A percentile compares a stretch with the other conserved stretches of the same genome.
phyloP scores from a whole-genome alignment of 2,329 filamentous ascomycete species.

The Aspergillus viridinutans region DNA sequence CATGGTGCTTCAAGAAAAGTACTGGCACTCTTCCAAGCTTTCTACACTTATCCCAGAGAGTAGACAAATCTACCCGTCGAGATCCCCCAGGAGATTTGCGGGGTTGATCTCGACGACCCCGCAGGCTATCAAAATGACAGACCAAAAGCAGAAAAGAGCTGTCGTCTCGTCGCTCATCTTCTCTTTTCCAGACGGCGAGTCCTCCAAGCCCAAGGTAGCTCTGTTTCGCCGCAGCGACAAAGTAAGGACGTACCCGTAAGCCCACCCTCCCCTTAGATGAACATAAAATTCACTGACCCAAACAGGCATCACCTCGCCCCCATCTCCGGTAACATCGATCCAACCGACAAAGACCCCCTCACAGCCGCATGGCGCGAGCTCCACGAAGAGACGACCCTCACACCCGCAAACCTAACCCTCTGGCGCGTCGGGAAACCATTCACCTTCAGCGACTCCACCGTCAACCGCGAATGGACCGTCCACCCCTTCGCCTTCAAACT shows the following conservation, averaged over 20 bases:
- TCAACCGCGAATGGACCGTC: slow-evolving; percentile 59
- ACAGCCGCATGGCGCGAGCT: slow-evolving; percentile 61
- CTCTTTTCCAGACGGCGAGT: slow-evolving; percentile 17
- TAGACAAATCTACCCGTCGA: neutral
- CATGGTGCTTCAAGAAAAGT: neutral
- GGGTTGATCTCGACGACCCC: neutral
- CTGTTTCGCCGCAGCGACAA: slow-evolving; percentile 59
- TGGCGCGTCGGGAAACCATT: slow-evolving; percentile 58
- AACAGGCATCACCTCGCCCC: slow-evolving; percentile 55
- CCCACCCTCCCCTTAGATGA: neutral
- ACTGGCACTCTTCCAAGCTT: neutral
- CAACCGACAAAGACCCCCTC: slow-evolving; percentile 49
- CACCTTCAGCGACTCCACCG: slow-evolving; percentile 50
- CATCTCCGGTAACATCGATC: slow-evolving; percentile 59
- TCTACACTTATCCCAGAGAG: neutral
- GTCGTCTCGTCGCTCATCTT: slow-evolving; percentile 47
- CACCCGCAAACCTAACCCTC: slow-evolving; percentile 44
- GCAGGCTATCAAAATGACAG: slow-evolving; percentile 2
- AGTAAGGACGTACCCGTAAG: slow-evolving; percentile 57
- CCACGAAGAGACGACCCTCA: slow-evolving; percentile 58
- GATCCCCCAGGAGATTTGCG: neutral
- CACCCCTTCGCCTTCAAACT: slow-evolving; percentile 57
- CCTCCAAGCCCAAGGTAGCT: slow-evolving; percentile 47
- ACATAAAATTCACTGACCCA: neutral
- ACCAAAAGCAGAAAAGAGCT: slow-evolving; percentile 18